phyloP scores from a whole-genome alignment of 2,329 filamentous ascomycete species.

The Sordariomycetes sp. region DNA sequence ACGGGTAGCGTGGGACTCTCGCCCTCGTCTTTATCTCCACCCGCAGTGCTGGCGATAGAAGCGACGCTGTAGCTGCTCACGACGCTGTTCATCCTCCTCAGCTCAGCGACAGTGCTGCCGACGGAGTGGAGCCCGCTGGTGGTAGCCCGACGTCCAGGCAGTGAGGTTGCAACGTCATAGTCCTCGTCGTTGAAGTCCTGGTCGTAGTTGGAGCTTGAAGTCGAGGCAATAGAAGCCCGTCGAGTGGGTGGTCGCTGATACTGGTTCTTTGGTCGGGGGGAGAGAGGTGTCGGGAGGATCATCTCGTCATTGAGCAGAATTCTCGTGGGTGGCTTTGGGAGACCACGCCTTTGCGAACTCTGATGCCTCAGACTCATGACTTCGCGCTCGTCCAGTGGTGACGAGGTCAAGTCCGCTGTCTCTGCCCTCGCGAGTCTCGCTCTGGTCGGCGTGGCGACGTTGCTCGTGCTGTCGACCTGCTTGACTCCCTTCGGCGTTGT shows the following conservation, averaged over 20 bases:
- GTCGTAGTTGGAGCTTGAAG: constrained; percentile 16
- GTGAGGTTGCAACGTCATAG: constrained; percentile 1
- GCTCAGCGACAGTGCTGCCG: constrained; percentile 37
- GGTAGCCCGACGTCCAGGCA: neutral
- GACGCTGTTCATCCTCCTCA: constrained; percentile 49
- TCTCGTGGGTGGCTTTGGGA: constrained; percentile 19
- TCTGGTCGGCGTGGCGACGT: neutral
- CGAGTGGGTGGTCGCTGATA: constrained; percentile 7
- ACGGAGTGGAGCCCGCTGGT: constrained; percentile 12
- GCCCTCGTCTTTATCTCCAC: constrained; percentile 10
- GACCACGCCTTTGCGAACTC: constrained; percentile 10
- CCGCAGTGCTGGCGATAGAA: constrained; percentile 21
- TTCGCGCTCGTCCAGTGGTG: constrained; percentile 22
- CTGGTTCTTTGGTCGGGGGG: constrained; percentile 13
- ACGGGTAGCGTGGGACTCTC: constrained; percentile 29
- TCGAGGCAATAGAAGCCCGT: constrained; percentile 8
- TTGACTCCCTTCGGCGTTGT: constrained; percentile 8
- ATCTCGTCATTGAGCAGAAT: constrained; percentile 16
- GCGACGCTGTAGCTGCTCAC: constrained; percentile 34
- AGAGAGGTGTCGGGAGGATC: constrained; percentile 15
- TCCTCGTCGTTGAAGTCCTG: constrained; percentile 1
- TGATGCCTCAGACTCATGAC: constrained; percentile 20
- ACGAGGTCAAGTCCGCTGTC: constrained; percentile 13
- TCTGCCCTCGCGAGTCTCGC: neutral
- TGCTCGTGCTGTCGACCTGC: neutral